These are phyloP conservation scores for Penicillium paradoxum DNA, from an alignment of 495 filamentous ascomycete species.

Conservation along the genomic window DNA sequence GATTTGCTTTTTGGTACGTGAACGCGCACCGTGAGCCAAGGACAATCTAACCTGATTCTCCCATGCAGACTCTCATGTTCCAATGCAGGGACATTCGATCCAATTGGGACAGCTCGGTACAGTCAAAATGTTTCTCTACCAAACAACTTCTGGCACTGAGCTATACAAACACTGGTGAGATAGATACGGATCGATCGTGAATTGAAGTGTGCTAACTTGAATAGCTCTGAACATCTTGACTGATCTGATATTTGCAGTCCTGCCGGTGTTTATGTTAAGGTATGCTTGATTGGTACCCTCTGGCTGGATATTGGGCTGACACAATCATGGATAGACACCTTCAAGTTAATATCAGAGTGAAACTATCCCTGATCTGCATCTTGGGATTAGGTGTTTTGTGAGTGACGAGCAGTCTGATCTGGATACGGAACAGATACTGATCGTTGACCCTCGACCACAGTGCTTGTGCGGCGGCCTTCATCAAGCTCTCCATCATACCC, in stretches of 20 bases:
- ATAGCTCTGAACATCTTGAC: conserved; percentile 38
- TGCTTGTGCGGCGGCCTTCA: conserved; percentile 41
- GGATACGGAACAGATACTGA: too few relatives aligned
- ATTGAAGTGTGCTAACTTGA: conserved; percentile 8
- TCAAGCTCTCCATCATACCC: conserved; percentile 38
- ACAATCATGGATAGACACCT: conserved; percentile 29
- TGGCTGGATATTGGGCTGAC: neutral
- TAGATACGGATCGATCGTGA: neutral
- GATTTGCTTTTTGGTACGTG: conserved; percentile 22
- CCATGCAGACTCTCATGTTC: conserved; percentile 21
- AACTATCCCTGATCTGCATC: conserved; percentile 36
- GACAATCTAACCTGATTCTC: neutral
- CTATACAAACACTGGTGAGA: conserved; percentile 32
- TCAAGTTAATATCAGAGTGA: conserved; percentile 38
- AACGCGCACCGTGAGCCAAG: neutral
- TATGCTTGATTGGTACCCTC: neutral
- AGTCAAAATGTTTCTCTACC: conserved; percentile 30
- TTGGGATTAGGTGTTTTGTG: conserved; percentile 44
- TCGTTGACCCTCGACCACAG: too few relatives aligned
- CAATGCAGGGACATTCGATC: conserved; percentile 19
- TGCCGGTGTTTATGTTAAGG: conserved; percentile 39
- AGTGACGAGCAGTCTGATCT: neutral
- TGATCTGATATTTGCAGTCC: conserved; percentile 39
- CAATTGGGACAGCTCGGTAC: conserved; percentile 34
- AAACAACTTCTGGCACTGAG: conserved; percentile 26